Evolutionary conservation across 768 basidiomycete species (phyloP).

Genomic region (Leccinellum albellum): DNA sequence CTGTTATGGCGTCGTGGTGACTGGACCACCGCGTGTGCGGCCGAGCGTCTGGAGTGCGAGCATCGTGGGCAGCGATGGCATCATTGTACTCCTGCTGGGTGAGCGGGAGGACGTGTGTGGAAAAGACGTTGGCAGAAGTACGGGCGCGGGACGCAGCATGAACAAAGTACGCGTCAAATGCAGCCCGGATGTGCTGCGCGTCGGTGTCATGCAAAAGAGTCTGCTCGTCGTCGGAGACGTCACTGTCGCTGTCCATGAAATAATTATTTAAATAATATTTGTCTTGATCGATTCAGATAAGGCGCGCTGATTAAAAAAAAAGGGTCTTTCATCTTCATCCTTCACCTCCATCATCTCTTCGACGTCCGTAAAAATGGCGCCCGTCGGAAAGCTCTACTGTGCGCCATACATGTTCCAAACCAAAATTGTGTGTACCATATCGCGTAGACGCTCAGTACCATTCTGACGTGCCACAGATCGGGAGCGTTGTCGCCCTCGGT

Average conservation of each 20-base stretch:
- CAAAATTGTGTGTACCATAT: conserved; percentile 39
- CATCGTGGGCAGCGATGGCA: conserved; percentile 28
- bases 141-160: conserved; percentile 56
- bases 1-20: conserved; percentile 13
- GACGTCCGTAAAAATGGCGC: conserved; percentile 41
- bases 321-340: conserved; percentile 5
- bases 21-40: conserved; percentile 22
- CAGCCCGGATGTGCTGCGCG: conserved; percentile 37
- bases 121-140: conserved; percentile 81
- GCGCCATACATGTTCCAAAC: conserved; percentile 38
- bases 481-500: conserved; percentile 55
- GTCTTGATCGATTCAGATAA: conserved; percentile 25
- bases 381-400: conserved; percentile 65
- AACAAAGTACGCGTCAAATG: conserved; percentile 86
- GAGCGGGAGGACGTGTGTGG: conserved; percentile 66
- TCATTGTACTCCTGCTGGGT: conserved; percentile 56
- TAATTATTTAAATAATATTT: conserved; percentile 7
- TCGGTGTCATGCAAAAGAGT: conserved; percentile 10
- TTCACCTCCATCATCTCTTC: conserved; percentile 21
- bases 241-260: conserved; percentile 28
- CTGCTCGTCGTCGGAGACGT: conserved; percentile 29
- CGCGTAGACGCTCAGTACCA: background rate
- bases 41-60: conserved; percentile 5
- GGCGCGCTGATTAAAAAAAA: conserved; percentile 25
- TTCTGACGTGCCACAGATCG: conserved; percentile 36